Evolutionary conservation across 1,284 basidiomycete species (phyloP), one percentile per base, ranked within the genome.

Genomic region (Cryptococcus maquisensis): DNA sequence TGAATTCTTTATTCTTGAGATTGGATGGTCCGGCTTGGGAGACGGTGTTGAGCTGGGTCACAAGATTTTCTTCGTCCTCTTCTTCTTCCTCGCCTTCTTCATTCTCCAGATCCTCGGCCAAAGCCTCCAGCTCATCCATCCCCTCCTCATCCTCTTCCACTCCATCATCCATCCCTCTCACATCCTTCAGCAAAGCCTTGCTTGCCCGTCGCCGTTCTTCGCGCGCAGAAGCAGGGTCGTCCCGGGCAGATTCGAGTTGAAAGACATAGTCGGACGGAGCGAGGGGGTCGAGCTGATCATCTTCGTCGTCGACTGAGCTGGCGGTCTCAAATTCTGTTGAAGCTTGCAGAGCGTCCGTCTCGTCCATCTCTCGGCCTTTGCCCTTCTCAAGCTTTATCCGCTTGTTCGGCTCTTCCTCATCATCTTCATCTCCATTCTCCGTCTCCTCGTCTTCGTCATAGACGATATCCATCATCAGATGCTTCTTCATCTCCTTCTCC

Each of bases 251-350:
- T 28, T 59, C 57, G 18, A 87, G 78, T 13, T 79, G 72, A 0
- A 82, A 81, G 58, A 86, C 84, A 43, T 86, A 85, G 54, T 85
- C 83, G 15, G 58, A 61, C 13, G 61, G 56, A 4, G 51, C 37
- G 26, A 63, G 55, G 13, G 54, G 60, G n/a, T 52, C 57, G 28
- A 67, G 47, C 43, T 73, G 67, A 47, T 81, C 78, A 16, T 76
- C 77, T 21, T 63, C 61, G 18, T 68, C 69, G 41, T 81, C 79
- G 8, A 76, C 77, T 5, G 77, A 75, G 18, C 77, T 77, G 3
- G 51, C 53, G 1, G 36, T 57, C 26, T 47, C 55, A 3, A 58
- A 41, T 5, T 62, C 66, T 4, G 15, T 49, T 2, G 36, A 26
- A 9, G 46, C 37, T 15, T 53, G 56, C 48, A 59, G 51, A 23